Conservation (phyloP, 163 green algal genomes). For the Scenedesmus sp. region DNA sequence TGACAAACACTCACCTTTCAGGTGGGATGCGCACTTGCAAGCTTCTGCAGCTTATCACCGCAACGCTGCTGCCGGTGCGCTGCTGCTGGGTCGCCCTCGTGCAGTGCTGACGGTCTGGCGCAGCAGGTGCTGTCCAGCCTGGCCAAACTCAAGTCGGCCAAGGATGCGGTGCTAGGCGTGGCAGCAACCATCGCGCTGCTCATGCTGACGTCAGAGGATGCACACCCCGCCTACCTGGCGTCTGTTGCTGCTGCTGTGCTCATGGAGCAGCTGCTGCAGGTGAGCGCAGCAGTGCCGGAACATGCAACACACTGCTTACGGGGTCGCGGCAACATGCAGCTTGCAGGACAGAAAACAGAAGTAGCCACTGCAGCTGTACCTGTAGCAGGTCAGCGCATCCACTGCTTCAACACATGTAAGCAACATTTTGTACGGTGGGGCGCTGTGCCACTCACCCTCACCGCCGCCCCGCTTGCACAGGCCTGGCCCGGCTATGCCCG, state of each 20-base stretch:
- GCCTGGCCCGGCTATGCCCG: constrained; percentile 6
- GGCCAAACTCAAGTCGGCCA: constrained; percentile 53
- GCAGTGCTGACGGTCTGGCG: constrained; percentile 62
- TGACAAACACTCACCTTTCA: not conserved
- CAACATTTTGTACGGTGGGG: no score
- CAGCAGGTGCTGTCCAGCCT: constrained; percentile 67
- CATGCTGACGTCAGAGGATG: constrained; percentile 58
- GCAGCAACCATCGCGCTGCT: constrained; percentile 57
- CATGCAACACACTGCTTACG: not conserved
- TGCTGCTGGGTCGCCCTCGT: not conserved
- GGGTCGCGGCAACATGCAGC: not conserved
- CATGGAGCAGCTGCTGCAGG: constrained; percentile 65
- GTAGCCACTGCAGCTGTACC: not conserved
- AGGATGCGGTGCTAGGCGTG: constrained; percentile 57
- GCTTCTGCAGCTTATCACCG: not conserved
- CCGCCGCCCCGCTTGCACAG: not conserved
- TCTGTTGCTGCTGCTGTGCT: constrained; percentile 64
- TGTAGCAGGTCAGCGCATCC: no score
- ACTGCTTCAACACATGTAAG: no score
- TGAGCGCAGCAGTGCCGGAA: not conserved
- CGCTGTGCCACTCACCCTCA: no score
- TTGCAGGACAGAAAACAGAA: not conserved
- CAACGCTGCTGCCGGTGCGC: not conserved
- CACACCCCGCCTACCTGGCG: constrained; percentile 61
- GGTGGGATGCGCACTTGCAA: not conserved